phyloP scores from a whole-genome alignment of 352 stramenopile genomes.

The Phytophthora pini region DNA sequence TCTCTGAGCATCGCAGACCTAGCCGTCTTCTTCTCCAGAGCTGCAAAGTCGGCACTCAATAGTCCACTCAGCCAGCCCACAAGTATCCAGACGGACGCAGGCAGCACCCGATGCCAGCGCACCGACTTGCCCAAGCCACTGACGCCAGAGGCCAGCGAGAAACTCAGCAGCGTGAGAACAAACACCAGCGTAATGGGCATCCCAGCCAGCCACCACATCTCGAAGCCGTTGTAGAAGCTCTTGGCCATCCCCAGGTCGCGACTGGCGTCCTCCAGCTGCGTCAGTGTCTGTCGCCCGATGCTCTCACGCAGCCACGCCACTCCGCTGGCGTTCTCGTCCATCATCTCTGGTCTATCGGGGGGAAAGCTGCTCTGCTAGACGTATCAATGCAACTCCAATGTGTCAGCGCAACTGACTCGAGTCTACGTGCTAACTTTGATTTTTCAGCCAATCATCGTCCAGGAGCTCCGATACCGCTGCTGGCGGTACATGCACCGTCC shows the following conservation, averaged over 20 bases:
- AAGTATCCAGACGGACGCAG: constrained; percentile 7
- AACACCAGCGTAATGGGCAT: constrained; percentile 81
- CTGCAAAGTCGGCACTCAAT: constrained; percentile 16
- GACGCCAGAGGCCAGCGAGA: constrained; percentile 70
- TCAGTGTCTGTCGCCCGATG: constrained; percentile 65
- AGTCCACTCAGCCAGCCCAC: constrained; percentile 23
- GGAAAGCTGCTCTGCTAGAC: constrained; percentile 1
- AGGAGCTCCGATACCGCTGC: constrained; percentile 3
- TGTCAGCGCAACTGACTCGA: constrained; percentile 11
- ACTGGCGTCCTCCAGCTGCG: constrained; percentile 42
- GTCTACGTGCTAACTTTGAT: constrained; percentile 26
- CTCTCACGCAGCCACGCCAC: constrained; percentile 59
- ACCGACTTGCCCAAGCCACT: constrained; percentile 57
- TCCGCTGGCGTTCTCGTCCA: constrained; percentile 79
- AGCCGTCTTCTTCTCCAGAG: constrained; percentile 15
- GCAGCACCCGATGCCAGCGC: constrained; percentile 32
- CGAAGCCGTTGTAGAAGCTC: constrained; percentile 83
- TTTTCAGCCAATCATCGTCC: constrained; percentile 38
- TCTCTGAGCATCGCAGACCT: constrained; percentile 10
- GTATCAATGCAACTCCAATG: constrained; percentile 18
- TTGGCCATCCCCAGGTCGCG: constrained; percentile 42
- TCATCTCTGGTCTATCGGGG: constrained; percentile 16
- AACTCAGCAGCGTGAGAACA: constrained; percentile 73
- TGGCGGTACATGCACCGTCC: neutral
- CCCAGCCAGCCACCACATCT: constrained; percentile 87